Conservation (phyloP, 1,284 basidiomycete species). For the Sporisorium iseilematis-ciliati region DNA sequence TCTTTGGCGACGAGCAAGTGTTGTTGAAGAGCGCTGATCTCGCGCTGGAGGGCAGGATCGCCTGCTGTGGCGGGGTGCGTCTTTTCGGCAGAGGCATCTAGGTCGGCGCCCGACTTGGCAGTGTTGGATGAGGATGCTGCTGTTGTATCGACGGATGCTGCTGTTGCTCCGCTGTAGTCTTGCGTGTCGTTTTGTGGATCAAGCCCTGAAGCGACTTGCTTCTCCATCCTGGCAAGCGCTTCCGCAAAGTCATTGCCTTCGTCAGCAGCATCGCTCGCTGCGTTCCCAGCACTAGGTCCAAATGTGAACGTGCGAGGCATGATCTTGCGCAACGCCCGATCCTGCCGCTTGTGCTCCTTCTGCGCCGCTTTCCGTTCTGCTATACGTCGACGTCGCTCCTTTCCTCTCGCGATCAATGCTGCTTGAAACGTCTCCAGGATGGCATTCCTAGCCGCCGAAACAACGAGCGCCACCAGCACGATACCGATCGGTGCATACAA, state of each 20-base stretch:
- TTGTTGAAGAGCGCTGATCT: constrained; percentile 28
- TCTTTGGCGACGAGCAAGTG: constrained; percentile 25
- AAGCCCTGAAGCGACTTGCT: constrained; percentile 11
- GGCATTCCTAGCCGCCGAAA: constrained; percentile 78
- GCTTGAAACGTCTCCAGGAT: constrained; percentile 75
- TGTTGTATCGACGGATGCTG: constrained; percentile 1
- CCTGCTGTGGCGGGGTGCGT: constrained; percentile 14
- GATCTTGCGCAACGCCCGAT: constrained; percentile 20
- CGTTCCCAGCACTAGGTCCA: neutral
- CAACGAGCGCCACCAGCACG: constrained; percentile 73
- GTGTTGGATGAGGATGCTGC: neutral
- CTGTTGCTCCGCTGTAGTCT: neutral
- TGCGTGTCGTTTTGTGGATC: neutral
- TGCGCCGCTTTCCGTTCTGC: constrained; percentile 27
- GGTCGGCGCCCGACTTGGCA: constrained; percentile 1
- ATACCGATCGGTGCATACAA: constrained; percentile 68
- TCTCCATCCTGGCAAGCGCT: constrained; percentile 33
- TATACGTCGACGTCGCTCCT: constrained; percentile 27
- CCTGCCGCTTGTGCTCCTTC: constrained; percentile 34
- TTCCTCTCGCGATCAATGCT: constrained; percentile 34
- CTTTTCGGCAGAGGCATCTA: neutral
- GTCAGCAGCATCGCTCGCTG: no score
- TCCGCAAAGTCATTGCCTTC: constrained; percentile 27
- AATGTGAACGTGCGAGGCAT: constrained; percentile 36
- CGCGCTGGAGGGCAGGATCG: constrained; percentile 30